phyloP scores from a whole-genome alignment of 148 eudicot species.

The Heliosperma pusillum region DNA sequence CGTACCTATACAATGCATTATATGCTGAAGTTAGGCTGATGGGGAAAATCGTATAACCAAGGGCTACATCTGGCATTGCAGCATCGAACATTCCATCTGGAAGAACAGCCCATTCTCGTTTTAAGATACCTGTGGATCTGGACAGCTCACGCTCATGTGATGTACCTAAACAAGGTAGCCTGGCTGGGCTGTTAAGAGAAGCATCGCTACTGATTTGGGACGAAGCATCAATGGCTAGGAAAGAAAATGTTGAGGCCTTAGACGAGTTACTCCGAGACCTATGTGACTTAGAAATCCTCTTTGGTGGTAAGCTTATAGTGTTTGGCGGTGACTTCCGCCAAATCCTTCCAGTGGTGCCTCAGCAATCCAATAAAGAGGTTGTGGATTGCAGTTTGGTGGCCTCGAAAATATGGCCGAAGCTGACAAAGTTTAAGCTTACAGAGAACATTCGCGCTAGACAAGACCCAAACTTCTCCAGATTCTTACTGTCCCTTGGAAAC shows the following conservation, averaged over 20 bases:
- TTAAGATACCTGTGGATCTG: background rate
- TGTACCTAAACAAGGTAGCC: background rate
- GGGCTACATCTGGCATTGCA: background rate
- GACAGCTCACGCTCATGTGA: background rate
- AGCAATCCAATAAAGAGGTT: background rate
- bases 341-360: background rate
- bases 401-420: background rate
- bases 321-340: background rate
- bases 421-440: background rate
- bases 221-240: slow-evolving; percentile 2
- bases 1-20: slow-evolving; percentile 2
- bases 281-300: background rate
- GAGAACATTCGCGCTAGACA: slow-evolving; percentile 1
- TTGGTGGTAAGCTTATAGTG: background rate
- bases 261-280: background rate
- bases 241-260: background rate
- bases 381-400: background rate
- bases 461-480: background rate
- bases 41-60: background rate
- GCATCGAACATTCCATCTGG: background rate
- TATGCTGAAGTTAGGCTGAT: background rate
- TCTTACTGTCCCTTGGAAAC: background rate
- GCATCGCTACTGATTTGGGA: background rate
- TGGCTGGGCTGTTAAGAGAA: background rate
- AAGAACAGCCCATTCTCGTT: background rate